Evolutionary conservation across 2,329 filamentous ascomycete species (phyloP).

Genomic region (Calonectria fujianensis): DNA sequence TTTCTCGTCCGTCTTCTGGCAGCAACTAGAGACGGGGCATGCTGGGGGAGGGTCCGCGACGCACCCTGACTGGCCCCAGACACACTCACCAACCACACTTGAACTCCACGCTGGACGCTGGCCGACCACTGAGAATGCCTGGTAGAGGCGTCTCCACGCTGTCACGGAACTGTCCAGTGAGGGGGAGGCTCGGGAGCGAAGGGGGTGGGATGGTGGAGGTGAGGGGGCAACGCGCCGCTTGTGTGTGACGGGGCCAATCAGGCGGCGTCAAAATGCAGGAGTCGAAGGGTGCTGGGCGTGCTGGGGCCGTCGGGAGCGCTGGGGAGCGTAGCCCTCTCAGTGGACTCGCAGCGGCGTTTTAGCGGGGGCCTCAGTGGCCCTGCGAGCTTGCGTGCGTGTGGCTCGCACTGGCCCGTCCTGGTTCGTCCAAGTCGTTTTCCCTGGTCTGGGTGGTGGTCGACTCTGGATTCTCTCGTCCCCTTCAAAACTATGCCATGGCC

Average conservation of each 20-base stretch:
- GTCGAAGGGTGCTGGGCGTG: slow-evolving; percentile 47
- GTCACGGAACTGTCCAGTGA: slow-evolving; percentile 29
- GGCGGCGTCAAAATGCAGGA: slow-evolving; percentile 49
- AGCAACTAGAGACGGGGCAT: slow-evolving; percentile 39
- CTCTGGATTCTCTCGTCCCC: slow-evolving; percentile 37
- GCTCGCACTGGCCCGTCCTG: slow-evolving; percentile 44
- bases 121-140: slow-evolving; percentile 37
- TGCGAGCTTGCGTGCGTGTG: slow-evolving; percentile 40
- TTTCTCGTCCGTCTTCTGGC: slow-evolving; percentile 19
- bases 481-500: slow-evolving; percentile 63
- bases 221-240: slow-evolving; percentile 49
- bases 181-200: slow-evolving; percentile 25
- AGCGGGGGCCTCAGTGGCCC: slow-evolving; percentile 40
- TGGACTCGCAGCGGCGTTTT: slow-evolving; percentile 40
- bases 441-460: slow-evolving; percentile 37
- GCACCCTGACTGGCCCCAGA: slow-evolving; percentile 32
- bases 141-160: slow-evolving; percentile 31
- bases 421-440: slow-evolving; percentile 43
- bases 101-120: slow-evolving; percentile 31
- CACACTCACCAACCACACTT: slow-evolving; percentile 29
- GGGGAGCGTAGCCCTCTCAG: slow-evolving; percentile 42
- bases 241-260: slow-evolving; percentile 47
- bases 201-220: slow-evolving; percentile 45
- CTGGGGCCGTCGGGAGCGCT: slow-evolving; percentile 41
- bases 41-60: slow-evolving; percentile 42